A percentile compares a stretch with the other conserved stretches of the same genome.
Evolutionary conservation across 2,329 filamentous ascomycete genomes (phyloP).

Genomic region (Epichloe gansuensis): DNA sequence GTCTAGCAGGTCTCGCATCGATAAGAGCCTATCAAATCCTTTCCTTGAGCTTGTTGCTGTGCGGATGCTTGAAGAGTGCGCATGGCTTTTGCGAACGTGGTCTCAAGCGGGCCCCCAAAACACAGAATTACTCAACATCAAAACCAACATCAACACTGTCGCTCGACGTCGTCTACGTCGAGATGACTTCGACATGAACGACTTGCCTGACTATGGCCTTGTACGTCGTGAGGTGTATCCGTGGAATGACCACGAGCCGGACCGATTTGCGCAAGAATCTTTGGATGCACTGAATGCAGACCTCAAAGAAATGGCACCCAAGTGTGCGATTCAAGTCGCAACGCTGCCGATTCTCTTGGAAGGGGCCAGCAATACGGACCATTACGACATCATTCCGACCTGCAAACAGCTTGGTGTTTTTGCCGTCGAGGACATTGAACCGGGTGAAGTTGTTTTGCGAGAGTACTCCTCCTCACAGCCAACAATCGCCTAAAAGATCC

Average conservation of each 20-base stretch:
- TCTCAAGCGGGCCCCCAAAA: constrained; percentile 43
- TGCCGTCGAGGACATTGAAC: constrained; percentile 65
- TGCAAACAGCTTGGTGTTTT: constrained; percentile 82
- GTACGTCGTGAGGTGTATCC: constrained; percentile 61
- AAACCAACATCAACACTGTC: constrained; percentile 40
- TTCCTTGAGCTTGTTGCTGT: constrained; percentile 45
- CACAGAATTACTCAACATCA: constrained; percentile 40
- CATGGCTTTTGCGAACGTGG: constrained; percentile 53
- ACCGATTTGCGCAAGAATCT: constrained; percentile 57
- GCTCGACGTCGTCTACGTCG: constrained; percentile 36
- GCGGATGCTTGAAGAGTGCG: constrained; percentile 58
- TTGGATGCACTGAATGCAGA: constrained; percentile 60
- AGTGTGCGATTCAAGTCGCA: constrained; percentile 67
- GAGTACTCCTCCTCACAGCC: constrained; percentile 83
- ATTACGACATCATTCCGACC: constrained; percentile 39
- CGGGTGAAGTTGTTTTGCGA: constrained; percentile 63
- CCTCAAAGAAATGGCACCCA: constrained; percentile 59
- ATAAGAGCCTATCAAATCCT: constrained; percentile 48
- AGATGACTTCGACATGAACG: constrained; percentile 33
- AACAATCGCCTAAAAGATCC: constrained; percentile 80
- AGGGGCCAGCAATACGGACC: constrained; percentile 36
- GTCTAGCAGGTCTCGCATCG: constrained; percentile 38
- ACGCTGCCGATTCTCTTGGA: constrained; percentile 61
- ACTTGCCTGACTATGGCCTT: constrained; percentile 56
- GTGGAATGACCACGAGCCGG: constrained; percentile 56